Percentiles rank a stretch among this genome's conserved stretches.
Evolutionary conservation across 352 stramenopile species (phyloP).

Genomic region (Phytophthora boehmeriae): DNA sequence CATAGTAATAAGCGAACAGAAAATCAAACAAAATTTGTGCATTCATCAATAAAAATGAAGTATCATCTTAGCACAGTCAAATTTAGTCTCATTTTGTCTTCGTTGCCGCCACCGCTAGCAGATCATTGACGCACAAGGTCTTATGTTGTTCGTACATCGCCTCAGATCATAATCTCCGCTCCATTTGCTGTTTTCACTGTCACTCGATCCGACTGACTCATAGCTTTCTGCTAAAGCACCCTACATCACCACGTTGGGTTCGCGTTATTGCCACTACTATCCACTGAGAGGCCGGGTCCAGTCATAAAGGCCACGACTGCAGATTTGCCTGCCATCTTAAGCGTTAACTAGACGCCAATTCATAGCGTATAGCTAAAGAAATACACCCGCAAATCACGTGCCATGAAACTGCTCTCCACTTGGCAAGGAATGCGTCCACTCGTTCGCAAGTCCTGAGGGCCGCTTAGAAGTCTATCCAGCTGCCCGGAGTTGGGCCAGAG

Average conservation of each 20-base stretch:
- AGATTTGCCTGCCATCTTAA: too few relatives aligned
- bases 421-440: background rate
- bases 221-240: background rate
- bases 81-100: background rate
- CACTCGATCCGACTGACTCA: background rate
- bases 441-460: background rate
- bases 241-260: slow-evolving; percentile 5
- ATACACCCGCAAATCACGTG: too few relatives aligned
- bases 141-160: background rate
- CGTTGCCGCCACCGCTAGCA: background rate
- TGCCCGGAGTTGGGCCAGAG: slow-evolving; percentile 4
- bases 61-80: background rate
- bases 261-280: background rate
- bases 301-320: too few relatives aligned
- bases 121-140: background rate
- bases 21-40: too few relatives aligned
- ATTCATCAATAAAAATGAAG: too few relatives aligned
- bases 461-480: slow-evolving; percentile 2
- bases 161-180: too few relatives aligned
- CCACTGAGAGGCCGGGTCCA: too few relatives aligned
- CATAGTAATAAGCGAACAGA: background rate
- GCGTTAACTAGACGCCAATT: too few relatives aligned
- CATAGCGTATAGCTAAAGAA: too few relatives aligned
- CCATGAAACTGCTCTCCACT: background rate
- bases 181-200: background rate